These are phyloP conservation scores for Suhomyces ambrosiae DNA, from an alignment of 1,139 yeast genomes.

Conservation along the genomic window DNA sequence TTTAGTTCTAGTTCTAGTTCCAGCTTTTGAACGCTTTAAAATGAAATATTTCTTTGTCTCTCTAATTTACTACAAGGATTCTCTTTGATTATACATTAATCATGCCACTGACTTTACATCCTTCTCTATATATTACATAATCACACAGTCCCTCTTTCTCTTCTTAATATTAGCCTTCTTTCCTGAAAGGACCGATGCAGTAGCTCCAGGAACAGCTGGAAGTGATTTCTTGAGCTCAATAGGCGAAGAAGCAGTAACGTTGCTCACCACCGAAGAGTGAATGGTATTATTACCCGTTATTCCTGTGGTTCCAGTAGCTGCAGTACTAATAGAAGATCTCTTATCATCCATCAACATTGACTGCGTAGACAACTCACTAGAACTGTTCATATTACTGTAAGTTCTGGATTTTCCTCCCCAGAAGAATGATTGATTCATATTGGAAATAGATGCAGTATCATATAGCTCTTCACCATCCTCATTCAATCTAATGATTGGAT, in stretches of 20 bases:
- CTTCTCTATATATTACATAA: constrained; percentile 25
- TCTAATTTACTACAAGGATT: too few species aligned
- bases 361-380: constrained; percentile 4
- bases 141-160: constrained; percentile 39
- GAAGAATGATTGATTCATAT: constrained; percentile 10
- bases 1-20: too few species aligned
- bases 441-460: constrained; percentile 10
- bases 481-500: constrained; percentile 45
- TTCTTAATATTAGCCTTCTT: constrained; percentile 26
- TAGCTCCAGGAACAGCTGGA: constrained; percentile 7
- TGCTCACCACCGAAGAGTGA: constrained; percentile 10
- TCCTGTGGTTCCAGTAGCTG: constrained; percentile 19
- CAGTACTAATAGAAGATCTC: constrained; percentile 21
- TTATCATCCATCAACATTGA: constrained; percentile 14
- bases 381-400: constrained; percentile 2
- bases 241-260: constrained; percentile 2
- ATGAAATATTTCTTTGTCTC: too few species aligned
- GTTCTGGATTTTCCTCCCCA: constrained; percentile 11
- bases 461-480: constrained; percentile 12
- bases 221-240: constrained; percentile 11
- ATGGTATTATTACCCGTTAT: constrained; percentile 13
- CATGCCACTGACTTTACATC: too few species aligned
- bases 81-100: not conserved
- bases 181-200: not conserved
- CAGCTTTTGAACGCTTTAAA: too few species aligned